Base-by-base conservation (phyloP, 805 yeast species). In the Wickerhamomyces chaumierensis region DNA sequence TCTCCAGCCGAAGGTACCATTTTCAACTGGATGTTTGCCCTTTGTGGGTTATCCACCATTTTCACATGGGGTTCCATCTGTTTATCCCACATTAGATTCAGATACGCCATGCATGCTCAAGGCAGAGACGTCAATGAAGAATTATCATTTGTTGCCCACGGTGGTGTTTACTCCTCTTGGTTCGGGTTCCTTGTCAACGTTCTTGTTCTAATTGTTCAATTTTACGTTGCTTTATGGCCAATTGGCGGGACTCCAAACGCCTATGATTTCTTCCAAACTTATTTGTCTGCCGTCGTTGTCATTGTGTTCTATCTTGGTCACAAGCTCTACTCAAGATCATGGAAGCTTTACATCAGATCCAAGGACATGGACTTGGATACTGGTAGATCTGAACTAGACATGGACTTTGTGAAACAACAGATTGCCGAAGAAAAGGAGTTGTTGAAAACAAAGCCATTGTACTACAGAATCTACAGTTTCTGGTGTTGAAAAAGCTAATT, bases 171-270 rank as follows among this genome's bases (percentile, higher is more conserved):
- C 48, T 92, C 94, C 36, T 78, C 94, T 1, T 56, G 54, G 43
- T 71, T 70, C 55, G 94, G 92, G 39, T 51, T 73, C n/a, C 41
- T 60, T 19, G 60, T 86, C 52, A 77, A 77, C 55, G 31, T 69
- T 23, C 56, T 80, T 39, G 77, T 84, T 44, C 64, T 86, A 42
- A 62, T 73, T 40, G 84, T 86, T 23, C 88, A 82, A 61, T 82
- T 85, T 66, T 85, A 88, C 85, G 68, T 79, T 42, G 88, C 92
- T 7, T 61, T 81, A 33, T 83, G 67, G 68, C 94, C 94, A 39
- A 75, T 75, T 13, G 65, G 42, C 6, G 34, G 58, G 9, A 73
- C 81, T 39, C 55, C 64, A n/a, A 65, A 61, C 53, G 82, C 84
- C 8, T 49, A 58, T 31, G 60, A 48, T 34, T 84, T 84, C 68